Conservation (phyloP, 2,329 filamentous ascomycete species). For the Colletotrichum cereale region DNA sequence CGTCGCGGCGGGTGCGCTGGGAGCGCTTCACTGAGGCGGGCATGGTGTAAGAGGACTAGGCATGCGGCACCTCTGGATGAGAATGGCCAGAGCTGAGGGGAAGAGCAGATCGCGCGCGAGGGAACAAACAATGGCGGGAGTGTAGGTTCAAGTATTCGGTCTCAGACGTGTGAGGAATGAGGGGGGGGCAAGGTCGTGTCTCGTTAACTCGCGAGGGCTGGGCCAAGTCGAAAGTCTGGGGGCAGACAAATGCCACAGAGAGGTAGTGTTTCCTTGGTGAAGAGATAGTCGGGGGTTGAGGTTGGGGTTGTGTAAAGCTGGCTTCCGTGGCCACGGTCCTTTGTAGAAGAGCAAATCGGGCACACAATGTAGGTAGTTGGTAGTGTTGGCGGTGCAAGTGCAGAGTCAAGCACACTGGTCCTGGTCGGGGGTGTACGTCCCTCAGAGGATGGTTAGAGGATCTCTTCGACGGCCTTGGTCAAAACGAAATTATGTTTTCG, state of each 20-base stretch:
- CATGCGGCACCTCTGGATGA: slow-evolving; percentile 36
- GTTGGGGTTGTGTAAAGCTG: not conserved
- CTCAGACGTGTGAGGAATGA: slow-evolving; percentile 31
- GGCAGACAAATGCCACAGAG: slow-evolving; percentile 31
- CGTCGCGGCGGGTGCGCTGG: slow-evolving; percentile 54
- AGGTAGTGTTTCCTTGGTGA: slow-evolving; percentile 1
- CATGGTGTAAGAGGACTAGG: slow-evolving; percentile 45
- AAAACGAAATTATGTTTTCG: not conserved
- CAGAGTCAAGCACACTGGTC: not conserved
- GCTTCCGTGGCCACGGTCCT: not conserved
- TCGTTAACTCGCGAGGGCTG: slow-evolving; percentile 29
- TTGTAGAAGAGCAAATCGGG: not conserved
- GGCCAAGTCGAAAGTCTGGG: slow-evolving; percentile 2
- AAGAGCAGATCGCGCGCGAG: slow-evolving; percentile 1
- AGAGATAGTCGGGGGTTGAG: slow-evolving; percentile 11
- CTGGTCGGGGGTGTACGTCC: not conserved
- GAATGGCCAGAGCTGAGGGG: not conserved
- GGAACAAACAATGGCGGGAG: slow-evolving; percentile 11
- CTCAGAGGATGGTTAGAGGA: not conserved
- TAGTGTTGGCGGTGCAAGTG: not conserved
- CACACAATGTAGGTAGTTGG: not conserved
- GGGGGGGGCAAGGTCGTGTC: slow-evolving; percentile 23
- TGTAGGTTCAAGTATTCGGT: slow-evolving; percentile 34
- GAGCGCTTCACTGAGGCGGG: slow-evolving; percentile 54
- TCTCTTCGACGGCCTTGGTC: not conserved